Conservation (phyloP, 257 asterid species). For the Scutellaria minor region DNA sequence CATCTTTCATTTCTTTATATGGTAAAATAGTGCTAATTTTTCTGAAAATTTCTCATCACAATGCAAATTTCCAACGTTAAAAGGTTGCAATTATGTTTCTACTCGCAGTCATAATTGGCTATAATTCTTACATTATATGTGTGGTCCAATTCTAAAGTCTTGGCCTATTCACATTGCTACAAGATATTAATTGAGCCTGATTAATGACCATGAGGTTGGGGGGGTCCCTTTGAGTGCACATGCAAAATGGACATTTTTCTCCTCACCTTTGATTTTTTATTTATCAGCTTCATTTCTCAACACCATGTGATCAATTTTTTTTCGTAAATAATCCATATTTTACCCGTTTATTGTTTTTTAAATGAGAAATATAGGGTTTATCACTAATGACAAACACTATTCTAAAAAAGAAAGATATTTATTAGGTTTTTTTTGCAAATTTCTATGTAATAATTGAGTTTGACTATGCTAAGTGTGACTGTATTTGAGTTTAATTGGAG, state of each 20-base stretch:
- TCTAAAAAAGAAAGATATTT: too few species aligned
- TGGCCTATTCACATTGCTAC: conserved; percentile 22
- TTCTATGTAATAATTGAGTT: too few species aligned
- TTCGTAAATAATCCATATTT: too few species aligned
- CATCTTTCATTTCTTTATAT: too few species aligned
- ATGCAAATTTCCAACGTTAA: conserved; percentile 2
- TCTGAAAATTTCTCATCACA: not conserved
- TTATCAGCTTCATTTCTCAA: not conserved
- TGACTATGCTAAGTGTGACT: too few species aligned
- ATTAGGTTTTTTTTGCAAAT: too few species aligned
- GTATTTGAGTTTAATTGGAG: too few species aligned
- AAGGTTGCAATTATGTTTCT: conserved; percentile 18
- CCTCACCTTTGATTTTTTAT: not conserved
- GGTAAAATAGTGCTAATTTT: not conserved
- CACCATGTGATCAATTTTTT: too few species aligned
- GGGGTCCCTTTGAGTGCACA: conserved; percentile 24
- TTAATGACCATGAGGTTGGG: conserved; percentile 17
- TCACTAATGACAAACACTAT: too few species aligned
- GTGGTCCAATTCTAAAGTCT: conserved; percentile 29
- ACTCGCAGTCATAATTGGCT: conserved; percentile 22
- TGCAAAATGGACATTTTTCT: not conserved
- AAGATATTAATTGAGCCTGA: conserved; percentile 14
- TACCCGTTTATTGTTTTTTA: too few species aligned
- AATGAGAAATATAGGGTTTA: too few species aligned
- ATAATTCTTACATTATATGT: conserved; percentile 27